Conservation (phyloP, 345 rosid species). For the Eucalyptus urophylla region DNA sequence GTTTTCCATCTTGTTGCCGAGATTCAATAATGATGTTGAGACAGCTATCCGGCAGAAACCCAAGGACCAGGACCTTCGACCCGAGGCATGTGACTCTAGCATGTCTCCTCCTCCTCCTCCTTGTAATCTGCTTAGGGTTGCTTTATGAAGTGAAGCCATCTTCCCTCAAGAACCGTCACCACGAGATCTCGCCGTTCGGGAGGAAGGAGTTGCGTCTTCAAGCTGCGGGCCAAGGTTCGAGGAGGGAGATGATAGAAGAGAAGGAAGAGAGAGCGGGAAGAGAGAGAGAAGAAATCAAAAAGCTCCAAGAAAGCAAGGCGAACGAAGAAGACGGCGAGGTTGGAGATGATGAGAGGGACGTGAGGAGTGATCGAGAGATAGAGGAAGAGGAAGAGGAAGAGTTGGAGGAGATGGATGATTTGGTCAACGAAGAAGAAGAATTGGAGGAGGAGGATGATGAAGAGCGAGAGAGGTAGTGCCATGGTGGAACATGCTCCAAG, state of each 20-base stretch:
- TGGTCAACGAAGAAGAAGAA: not conserved
- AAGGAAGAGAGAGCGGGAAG: not conserved
- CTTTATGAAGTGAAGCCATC: not conserved
- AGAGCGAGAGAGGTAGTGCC: not conserved
- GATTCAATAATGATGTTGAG: not conserved
- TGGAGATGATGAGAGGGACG: not conserved
- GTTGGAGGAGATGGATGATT: not conserved
- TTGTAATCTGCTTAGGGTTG: not conserved
- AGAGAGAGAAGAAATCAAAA: not conserved
- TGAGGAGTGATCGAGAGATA: not conserved
- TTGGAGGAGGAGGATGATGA: not conserved
- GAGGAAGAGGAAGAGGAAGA: not conserved
- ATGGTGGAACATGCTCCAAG: not conserved
- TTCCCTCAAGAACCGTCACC: not conserved
- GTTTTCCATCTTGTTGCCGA: not conserved
- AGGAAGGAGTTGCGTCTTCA: not conserved
- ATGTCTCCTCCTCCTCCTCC: not conserved
- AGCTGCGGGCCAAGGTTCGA: not conserved
- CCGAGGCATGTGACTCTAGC: not conserved
- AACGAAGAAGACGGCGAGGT: not conserved
- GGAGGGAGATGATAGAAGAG: not conserved
- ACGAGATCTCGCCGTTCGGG: not conserved
- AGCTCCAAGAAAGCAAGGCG: not conserved
- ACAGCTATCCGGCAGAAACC: not conserved
- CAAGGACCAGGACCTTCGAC: not conserved